Percentiles rank a stretch among this genome's conserved stretches.
Evolutionary conservation across 2,329 filamentous ascomycete genomes (phyloP).

Genomic region (Thelonectria rubi): DNA sequence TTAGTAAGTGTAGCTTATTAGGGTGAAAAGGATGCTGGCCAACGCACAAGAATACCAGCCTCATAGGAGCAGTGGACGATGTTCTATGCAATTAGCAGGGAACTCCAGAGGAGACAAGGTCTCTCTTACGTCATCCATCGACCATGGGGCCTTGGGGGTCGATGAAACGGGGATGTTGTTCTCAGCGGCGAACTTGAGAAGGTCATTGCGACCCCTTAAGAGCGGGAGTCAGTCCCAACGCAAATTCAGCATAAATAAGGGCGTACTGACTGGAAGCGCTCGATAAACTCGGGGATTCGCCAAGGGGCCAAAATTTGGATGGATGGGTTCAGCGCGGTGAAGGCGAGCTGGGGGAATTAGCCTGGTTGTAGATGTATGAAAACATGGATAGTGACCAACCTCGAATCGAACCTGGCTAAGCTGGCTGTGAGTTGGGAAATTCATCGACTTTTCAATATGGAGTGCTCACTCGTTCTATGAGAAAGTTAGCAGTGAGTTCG

Average conservation of each 20-base stretch:
- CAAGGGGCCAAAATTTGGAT: slow-evolving; percentile 81
- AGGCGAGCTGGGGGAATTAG: slow-evolving; percentile 7
- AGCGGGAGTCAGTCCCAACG: not conserved
- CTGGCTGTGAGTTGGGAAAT: not conserved
- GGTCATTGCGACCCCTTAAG: slow-evolving; percentile 69
- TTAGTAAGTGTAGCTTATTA: not conserved
- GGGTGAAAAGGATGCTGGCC: not conserved
- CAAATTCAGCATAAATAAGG: not conserved
- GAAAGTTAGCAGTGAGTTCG: too few species aligned
- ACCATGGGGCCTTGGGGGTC: slow-evolving; percentile 77
- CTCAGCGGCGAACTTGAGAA: slow-evolving; percentile 75
- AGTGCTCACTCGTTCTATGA: slow-evolving; percentile 41
- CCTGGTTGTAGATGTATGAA: not conserved
- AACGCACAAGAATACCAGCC: slow-evolving; percentile 67
- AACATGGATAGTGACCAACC: slow-evolving; percentile 56
- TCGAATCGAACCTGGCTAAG: slow-evolving; percentile 52
- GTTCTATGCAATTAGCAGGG: slow-evolving; percentile 59
- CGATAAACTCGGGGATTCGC: slow-evolving; percentile 74
- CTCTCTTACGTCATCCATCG: slow-evolving; percentile 53
- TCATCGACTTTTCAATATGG: too few species aligned
- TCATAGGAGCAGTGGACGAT: slow-evolving; percentile 82
- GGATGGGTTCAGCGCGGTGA: slow-evolving; percentile 59
- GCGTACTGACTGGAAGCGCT: slow-evolving; percentile 65
- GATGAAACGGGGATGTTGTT: slow-evolving; percentile 76
- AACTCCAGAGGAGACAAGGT: not conserved